These are phyloP conservation scores for Leucocoprinus birnbaumii DNA, from an alignment of 768 basidiomycete species.

Conservation along the genomic window DNA sequence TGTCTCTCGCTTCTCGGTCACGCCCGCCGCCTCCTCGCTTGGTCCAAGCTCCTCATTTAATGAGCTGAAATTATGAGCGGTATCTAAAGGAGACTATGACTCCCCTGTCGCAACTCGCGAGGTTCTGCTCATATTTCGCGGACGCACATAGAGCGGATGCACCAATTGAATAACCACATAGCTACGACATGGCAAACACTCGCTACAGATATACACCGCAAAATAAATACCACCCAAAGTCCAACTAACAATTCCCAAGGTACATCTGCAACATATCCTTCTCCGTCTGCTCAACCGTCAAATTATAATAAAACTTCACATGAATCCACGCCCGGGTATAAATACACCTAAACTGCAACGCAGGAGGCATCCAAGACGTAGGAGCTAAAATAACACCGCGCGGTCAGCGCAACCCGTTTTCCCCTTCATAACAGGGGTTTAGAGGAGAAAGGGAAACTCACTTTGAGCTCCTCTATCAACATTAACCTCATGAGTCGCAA, in stretches of 20 bases:
- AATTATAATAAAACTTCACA: constrained; percentile 46
- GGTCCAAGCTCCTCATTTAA: too few relatives aligned
- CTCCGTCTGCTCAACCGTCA: constrained; percentile 43
- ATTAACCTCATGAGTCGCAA: constrained; percentile 31
- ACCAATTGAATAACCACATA: too few relatives aligned
- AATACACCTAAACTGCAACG: constrained; percentile 43
- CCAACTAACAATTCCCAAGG: constrained; percentile 30
- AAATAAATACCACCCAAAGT: neutral
- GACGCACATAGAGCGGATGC: too few relatives aligned
- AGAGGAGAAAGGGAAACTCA: constrained; percentile 9
- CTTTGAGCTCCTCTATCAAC: constrained; percentile 36
- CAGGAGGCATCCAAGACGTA: constrained; percentile 47
- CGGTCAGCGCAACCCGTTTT: neutral
- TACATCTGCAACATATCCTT: constrained; percentile 41
- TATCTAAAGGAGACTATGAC: too few relatives aligned
- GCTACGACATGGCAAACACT: too few relatives aligned
- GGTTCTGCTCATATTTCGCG: too few relatives aligned
- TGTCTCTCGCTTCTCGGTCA: neutral
- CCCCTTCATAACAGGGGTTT: neutral
- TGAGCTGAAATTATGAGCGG: too few relatives aligned
- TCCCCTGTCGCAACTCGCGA: too few relatives aligned
- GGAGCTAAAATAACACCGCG: constrained; percentile 29
- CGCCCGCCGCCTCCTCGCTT: constrained; percentile 3
- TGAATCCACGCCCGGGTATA: constrained; percentile 51
- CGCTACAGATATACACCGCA: too few relatives aligned